Conservation (phyloP, 2,329 filamentous ascomycete genomes). For the Laburnicola sp. region DNA sequence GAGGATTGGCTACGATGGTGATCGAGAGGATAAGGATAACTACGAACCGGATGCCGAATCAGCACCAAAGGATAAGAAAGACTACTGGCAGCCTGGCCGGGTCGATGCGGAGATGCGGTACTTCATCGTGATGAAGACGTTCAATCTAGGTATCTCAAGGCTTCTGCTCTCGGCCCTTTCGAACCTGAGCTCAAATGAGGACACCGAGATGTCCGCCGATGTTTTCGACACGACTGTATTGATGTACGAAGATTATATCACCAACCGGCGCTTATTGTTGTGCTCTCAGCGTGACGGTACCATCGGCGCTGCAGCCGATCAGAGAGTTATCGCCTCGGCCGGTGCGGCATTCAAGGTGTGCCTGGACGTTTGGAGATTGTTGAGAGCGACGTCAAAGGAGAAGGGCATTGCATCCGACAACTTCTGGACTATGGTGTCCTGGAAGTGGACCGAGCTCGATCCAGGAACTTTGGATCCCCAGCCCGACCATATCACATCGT, state of each 20-base stretch:
- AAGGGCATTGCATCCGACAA: background rate
- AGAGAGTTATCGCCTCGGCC: background rate
- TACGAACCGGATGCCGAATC: background rate
- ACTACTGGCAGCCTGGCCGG: background rate
- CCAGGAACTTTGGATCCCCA: background rate
- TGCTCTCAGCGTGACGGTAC: background rate
- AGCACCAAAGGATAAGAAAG: background rate
- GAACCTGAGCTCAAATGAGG: background rate
- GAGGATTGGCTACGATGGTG: background rate
- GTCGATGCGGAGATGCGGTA: conserved; percentile 2
- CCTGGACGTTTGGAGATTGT: background rate
- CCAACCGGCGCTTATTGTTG: background rate
- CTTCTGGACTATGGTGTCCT: background rate
- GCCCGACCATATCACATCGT: background rate
- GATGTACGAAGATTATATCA: conserved; percentile 1
- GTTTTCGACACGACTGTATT: background rate
- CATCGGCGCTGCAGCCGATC: background rate
- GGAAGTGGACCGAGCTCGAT: background rate
- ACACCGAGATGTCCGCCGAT: conserved; percentile 4
- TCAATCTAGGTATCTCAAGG: background rate
- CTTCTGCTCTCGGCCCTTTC: background rate
- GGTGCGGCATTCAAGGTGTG: background rate
- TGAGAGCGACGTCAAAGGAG: background rate
- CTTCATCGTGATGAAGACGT: conserved; percentile 1
- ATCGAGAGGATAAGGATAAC: background rate